Evolutionary conservation across 2,329 filamentous ascomycete species (phyloP).

Genomic region (Scedosporium dehoogii): DNA sequence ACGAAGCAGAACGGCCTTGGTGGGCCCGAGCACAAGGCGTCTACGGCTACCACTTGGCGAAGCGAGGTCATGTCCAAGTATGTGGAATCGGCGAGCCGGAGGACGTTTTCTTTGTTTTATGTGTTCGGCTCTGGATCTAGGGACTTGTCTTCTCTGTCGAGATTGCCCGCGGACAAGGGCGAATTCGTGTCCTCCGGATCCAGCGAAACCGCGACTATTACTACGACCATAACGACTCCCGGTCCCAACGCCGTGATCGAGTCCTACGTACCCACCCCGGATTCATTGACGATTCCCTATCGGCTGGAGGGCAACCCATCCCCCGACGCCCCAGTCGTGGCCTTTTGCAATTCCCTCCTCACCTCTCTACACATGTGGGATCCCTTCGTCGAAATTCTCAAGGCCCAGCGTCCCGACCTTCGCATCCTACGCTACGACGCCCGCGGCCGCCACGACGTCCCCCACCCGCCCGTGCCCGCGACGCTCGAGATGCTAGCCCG

Average conservation of each 20-base stretch:
- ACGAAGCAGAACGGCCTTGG: slow-evolving; percentile 54
- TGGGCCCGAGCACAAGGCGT: slow-evolving; percentile 52
- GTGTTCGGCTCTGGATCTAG: slow-evolving; percentile 67
- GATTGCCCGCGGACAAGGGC: slow-evolving; percentile 31
- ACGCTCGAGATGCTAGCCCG: slow-evolving; percentile 56
- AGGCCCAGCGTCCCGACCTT: slow-evolving; percentile 49
- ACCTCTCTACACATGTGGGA: slow-evolving; percentile 78
- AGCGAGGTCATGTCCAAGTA: slow-evolving; percentile 48
- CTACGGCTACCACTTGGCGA: slow-evolving; percentile 52
- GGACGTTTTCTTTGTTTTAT: slow-evolving; percentile 65
- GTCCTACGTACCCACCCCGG: slow-evolving; percentile 58
- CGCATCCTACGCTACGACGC: slow-evolving; percentile 69
- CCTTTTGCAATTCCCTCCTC: slow-evolving; percentile 72
- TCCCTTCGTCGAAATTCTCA: slow-evolving; percentile 54
- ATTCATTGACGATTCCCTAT: slow-evolving; percentile 62
- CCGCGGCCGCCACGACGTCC: slow-evolving; percentile 53
- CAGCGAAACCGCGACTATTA: not conserved
- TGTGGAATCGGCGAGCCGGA: slow-evolving; percentile 44
- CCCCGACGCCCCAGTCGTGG: slow-evolving; percentile 58
- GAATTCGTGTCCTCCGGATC: slow-evolving; percentile 34
- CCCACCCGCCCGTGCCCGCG: slow-evolving; percentile 36
- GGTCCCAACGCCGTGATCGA: slow-evolving; percentile 41
- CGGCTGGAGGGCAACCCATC: slow-evolving; percentile 63
- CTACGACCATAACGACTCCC: slow-evolving; percentile 42
- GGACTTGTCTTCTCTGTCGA: slow-evolving; percentile 50